phyloP scores from a whole-genome alignment of 108 stramenopile species.

The Nitzschia inconspicua region DNA sequence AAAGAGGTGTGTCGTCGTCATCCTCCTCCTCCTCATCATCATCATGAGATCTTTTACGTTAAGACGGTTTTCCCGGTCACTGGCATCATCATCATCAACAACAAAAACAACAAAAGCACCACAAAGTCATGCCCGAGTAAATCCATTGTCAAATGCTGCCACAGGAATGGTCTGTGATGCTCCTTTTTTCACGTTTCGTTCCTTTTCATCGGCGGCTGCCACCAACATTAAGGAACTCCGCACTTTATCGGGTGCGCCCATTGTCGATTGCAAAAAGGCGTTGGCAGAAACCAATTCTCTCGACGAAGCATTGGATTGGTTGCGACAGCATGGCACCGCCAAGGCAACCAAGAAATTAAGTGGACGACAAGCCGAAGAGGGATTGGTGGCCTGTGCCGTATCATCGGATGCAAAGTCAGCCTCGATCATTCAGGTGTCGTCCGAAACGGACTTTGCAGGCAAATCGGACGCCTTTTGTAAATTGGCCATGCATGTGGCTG shows the following conservation, averaged over 20 bases:
- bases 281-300: constrained; percentile 49
- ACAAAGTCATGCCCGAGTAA: no score
- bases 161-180: no score
- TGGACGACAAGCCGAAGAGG: constrained; percentile 66
- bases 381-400: constrained; percentile 57
- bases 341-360: constrained; percentile 68
- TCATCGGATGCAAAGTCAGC: constrained; percentile 47
- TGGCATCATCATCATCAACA: no score
- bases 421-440: constrained; percentile 62
- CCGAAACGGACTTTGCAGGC: constrained; percentile 84
- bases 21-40: no score
- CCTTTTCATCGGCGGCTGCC: no score
- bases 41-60: no score
- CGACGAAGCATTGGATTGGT: constrained; percentile 67
- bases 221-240: constrained; percentile 59
- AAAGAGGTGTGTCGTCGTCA: no score
- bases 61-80: no score
- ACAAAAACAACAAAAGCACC: no score
- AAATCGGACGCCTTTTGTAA: constrained; percentile 53
- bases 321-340: constrained; percentile 74
- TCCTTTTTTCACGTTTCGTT: no score
- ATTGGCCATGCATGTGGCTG: constrained; percentile 58
- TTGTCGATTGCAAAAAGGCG: constrained; percentile 87
- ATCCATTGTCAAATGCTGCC: no score
- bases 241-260: constrained; percentile 67